A percentile compares a stretch with the other conserved stretches of the same genome.
These are phyloP conservation scores for Bassia scoparia DNA, from an alignment of 148 eudicot species.

Conservation along the genomic window DNA sequence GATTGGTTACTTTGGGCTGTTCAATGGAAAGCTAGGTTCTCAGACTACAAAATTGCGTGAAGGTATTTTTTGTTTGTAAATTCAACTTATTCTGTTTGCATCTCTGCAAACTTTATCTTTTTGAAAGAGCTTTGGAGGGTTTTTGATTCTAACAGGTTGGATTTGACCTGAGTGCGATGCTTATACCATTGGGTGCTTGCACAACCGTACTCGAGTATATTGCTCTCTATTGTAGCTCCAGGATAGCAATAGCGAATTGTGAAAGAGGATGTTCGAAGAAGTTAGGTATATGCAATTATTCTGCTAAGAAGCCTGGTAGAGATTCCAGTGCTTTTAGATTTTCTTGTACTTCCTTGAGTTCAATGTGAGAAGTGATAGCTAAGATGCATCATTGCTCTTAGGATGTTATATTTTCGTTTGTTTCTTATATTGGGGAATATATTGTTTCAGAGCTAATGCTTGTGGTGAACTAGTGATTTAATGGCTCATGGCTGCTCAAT, in stretches of 20 bases:
- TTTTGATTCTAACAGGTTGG: conserved; percentile 56
- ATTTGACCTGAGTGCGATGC: conserved; percentile 77
- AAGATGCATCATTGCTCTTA: too few species aligned
- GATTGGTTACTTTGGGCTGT: conserved; percentile 96
- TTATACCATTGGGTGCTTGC: conserved; percentile 82
- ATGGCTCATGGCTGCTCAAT: conserved; percentile 6
- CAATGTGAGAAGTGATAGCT: background rate
- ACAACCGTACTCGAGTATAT: conserved; percentile 67
- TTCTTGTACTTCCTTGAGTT: too few species aligned
- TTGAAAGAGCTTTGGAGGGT: background rate
- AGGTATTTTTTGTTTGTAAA: conserved; percentile 45
- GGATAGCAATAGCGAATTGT: conserved; percentile 61
- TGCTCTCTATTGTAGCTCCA: conserved; percentile 75
- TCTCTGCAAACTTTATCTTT: too few species aligned
- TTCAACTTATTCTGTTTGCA: background rate
- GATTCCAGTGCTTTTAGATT: too few species aligned
- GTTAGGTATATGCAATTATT: conserved; percentile 52
- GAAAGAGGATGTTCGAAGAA: conserved; percentile 54
- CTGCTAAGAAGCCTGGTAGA: too few species aligned
- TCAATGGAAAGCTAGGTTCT: conserved; percentile 93
- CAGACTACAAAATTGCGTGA: conserved; percentile 96
- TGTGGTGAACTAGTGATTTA: too few species aligned
- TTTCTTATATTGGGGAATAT: background rate
- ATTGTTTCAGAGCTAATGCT: too few species aligned
- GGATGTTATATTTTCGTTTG: background rate